These are phyloP conservation scores for Phytophthora quininea DNA, from an alignment of 352 stramenopile genomes.

Conservation along the genomic window DNA sequence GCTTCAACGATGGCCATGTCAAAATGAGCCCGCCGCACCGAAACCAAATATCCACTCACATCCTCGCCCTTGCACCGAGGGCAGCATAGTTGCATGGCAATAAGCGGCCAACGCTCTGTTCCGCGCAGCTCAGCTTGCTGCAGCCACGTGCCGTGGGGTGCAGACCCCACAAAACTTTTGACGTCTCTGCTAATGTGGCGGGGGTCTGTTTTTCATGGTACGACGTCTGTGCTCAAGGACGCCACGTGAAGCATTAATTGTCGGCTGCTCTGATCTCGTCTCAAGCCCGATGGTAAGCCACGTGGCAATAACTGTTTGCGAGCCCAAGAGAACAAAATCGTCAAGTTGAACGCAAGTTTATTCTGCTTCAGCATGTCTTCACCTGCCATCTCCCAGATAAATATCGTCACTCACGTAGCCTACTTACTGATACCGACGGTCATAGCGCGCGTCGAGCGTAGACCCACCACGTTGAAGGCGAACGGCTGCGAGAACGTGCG, in stretches of 20 bases:
- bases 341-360: no score
- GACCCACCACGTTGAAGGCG: conserved; percentile 45
- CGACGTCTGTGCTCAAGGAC: no score
- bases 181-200: no score
- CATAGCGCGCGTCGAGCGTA: conserved; percentile 46
- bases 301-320: no score
- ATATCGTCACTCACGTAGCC: conserved; percentile 30
- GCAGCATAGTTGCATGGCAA: conserved; percentile 17
- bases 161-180: background rate
- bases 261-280: no score
- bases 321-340: no score
- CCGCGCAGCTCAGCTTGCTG: conserved; percentile 1
- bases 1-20: background rate
- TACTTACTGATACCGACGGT: conserved; percentile 37
- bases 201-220: no score
- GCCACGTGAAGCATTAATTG: no score
- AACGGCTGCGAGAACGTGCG: conserved; percentile 50
- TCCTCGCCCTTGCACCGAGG: conserved; percentile 1
- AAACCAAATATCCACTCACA: conserved; percentile 23
- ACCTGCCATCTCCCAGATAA: conserved; percentile 33
- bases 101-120: background rate
- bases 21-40: conserved; percentile 3
- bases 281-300: no score
- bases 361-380: background rate
- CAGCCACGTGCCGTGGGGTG: background rate